Conservation (phyloP, 768 basidiomycete genomes). For the Daedaleopsis nitida region DNA sequence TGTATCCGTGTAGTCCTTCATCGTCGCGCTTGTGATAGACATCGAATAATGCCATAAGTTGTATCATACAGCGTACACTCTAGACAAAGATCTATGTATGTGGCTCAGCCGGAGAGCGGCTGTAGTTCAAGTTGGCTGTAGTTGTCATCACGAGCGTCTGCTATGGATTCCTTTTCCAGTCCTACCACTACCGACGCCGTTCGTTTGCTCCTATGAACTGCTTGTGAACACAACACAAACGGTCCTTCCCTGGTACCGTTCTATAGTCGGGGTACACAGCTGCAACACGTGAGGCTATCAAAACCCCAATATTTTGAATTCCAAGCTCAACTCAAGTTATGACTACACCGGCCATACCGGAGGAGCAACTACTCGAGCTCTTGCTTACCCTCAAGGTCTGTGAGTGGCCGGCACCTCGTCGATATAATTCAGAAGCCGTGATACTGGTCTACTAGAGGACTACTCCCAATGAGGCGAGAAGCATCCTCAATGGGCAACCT, state of each 20-base stretch:
- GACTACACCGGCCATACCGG: slow-evolving; percentile 53
- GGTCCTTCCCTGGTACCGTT: no score
- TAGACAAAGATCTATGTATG: no score
- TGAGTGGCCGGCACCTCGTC: background rate
- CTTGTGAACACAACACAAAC: no score
- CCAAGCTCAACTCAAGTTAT: slow-evolving; percentile 32
- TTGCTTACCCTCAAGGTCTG: slow-evolving; percentile 69
- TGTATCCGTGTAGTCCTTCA: background rate
- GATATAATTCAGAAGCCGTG: background rate
- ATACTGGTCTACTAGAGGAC: slow-evolving; percentile 55
- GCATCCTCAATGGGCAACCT: slow-evolving; percentile 71
- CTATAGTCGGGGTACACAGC: no score
- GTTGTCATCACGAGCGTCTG: no score
- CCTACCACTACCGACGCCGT: no score
- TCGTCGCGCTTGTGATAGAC: slow-evolving; percentile 9
- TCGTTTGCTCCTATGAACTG: no score
- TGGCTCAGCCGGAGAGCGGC: no score
- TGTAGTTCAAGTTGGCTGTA: no score
- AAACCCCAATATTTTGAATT: no score
- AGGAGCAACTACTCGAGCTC: slow-evolving; percentile 75
- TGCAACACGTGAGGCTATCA: no score
- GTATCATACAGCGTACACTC: background rate
- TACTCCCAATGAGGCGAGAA: slow-evolving; percentile 65
- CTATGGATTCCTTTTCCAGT: no score
- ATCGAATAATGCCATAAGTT: background rate